Percentiles rank a stretch among this genome's conserved stretches.
Conservation (phyloP, 148 eudicot species). For the Chenopodium formosanum region DNA sequence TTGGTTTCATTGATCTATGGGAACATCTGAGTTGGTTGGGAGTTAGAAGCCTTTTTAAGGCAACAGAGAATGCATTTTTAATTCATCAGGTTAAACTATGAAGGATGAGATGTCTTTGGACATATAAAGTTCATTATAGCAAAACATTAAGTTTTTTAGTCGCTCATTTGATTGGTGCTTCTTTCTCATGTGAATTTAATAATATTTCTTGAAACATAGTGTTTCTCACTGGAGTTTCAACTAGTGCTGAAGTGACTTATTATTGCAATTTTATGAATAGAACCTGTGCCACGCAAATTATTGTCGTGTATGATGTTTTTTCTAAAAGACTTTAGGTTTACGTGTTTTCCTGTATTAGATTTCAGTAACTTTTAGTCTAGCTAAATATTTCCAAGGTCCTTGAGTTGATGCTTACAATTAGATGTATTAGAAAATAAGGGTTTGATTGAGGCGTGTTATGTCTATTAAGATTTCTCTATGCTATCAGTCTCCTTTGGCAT, state of each 20-base stretch:
- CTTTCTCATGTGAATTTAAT: neutral
- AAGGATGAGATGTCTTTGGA: neutral
- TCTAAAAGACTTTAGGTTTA: neutral
- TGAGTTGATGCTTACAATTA: neutral
- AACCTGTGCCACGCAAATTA: neutral
- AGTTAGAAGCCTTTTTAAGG: neutral
- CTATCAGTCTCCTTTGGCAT: neutral
- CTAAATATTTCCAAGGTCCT: neutral
- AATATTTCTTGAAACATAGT: neutral
- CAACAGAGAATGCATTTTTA: neutral
- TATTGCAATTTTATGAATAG: neutral
- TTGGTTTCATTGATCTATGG: too few species aligned
- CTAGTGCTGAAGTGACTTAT: neutral
- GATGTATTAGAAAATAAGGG: neutral
- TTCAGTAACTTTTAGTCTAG: neutral
- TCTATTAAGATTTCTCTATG: neutral
- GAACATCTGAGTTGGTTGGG: neutral
- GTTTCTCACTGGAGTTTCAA: neutral
- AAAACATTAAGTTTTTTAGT: neutral
- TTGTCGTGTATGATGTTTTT: too few species aligned
- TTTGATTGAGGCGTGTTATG: neutral
- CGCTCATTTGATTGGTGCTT: neutral
- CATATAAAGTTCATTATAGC: neutral
- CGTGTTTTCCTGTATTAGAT: neutral
- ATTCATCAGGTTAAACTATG: neutral